Base-by-base conservation (phyloP, 257 asterid genomes). In the Solanum sejunctum region DNA sequence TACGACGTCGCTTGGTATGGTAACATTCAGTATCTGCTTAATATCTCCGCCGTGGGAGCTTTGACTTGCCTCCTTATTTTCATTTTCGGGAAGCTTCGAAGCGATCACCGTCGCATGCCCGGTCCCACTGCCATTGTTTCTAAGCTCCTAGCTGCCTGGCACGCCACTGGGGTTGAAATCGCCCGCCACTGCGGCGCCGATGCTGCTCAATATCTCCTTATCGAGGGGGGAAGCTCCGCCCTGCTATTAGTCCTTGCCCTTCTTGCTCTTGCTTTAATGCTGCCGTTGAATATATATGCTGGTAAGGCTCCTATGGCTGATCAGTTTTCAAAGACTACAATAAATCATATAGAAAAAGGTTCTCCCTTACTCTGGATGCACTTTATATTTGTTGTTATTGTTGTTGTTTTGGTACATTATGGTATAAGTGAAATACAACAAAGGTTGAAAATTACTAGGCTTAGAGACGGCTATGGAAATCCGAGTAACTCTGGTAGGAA, bases 101-200 rank as follows among this genome's bases (percentile, higher is more conserved):
- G 95, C 90, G 99, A 97, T 70, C 99, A 95, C 87, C 97, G 97
- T 82, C 98, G 98, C 66, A 93, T 95, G 81, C 98, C 99, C 8
- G 97, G 97, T 0, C 95, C 95, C 85, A 89, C 97, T 3, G 98
- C 99, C 72, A 89, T 97, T 80, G 89, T 85, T 55, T 92, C 97
- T 60, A 97, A 95, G 91, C 98, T 97, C 36, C 98, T 95, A 58
- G 98, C 98, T 20, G 98, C 92, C 16, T 97, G 99, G 99, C 97
- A 95, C 85, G 98, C 98, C 84, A 93, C 98, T 81, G 92, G 98
- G 63, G 91, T 93, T n/a, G 96, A 95, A 90, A 95, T 97, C 85
- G 95, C 99, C 78, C 92, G 90, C 67, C 98, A 94, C 87, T 94
- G 98, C 55, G 99, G 99, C 1, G 99, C 99, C 56, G 99, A 97